Conservation (phyloP, 2,329 filamentous ascomycete genomes). For the Sordariomycetes sp. region DNA sequence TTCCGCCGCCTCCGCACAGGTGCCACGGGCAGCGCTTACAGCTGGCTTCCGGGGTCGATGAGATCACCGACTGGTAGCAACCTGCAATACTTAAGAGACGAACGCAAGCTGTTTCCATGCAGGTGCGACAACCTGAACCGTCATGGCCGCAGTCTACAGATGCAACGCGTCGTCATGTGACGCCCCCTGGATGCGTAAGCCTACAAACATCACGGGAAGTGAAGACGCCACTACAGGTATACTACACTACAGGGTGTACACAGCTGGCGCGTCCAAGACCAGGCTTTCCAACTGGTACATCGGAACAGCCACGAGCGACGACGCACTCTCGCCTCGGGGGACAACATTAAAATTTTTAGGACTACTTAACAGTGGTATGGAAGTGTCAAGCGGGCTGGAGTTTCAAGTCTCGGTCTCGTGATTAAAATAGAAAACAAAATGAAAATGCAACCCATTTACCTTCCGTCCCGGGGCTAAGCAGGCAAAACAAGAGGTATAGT, state of each 20-base stretch:
- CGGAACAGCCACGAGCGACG: neutral
- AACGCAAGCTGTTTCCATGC: neutral
- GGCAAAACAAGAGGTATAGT: slow-evolving; percentile 5
- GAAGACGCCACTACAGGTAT: too few species aligned
- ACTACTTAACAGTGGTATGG: neutral
- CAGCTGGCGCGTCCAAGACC: neutral
- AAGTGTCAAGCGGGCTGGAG: neutral
- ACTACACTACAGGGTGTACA: too few species aligned
- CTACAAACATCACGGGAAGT: neutral
- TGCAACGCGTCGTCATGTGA: neutral
- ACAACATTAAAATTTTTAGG: neutral
- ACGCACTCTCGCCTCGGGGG: neutral
- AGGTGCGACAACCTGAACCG: neutral
- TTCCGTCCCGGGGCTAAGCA: slow-evolving; percentile 3
- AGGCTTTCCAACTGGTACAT: neutral
- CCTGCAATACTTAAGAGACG: neutral
- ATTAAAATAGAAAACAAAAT: slow-evolving; percentile 4
- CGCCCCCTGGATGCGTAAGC: neutral
- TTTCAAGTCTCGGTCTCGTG: neutral
- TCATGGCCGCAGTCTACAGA: neutral
- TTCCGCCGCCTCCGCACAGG: neutral
- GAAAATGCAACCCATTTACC: slow-evolving; percentile 6
- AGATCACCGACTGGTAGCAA: neutral
- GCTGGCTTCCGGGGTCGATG: neutral
- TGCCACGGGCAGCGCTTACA: neutral